Percentiles rank a stretch among this genome's conserved stretches.
phyloP scores from a whole-genome alignment of 306 rosid genomes.

The Vigna radiata region DNA sequence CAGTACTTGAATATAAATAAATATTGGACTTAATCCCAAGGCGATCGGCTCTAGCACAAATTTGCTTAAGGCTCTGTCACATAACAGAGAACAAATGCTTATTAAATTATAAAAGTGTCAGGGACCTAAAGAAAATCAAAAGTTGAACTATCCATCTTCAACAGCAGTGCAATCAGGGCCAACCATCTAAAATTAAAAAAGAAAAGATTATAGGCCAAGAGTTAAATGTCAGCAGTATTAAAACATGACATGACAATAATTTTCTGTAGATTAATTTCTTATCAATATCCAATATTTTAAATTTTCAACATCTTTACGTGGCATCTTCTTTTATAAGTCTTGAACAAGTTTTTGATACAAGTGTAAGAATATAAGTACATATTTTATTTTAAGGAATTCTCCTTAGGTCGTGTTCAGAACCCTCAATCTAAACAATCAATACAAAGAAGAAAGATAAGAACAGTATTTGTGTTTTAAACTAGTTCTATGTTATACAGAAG shows the following conservation, averaged over 20 bases:
- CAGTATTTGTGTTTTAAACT: not conserved
- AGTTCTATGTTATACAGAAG: not conserved
- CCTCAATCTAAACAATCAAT: slow-evolving; percentile 3
- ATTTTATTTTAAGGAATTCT: slow-evolving; percentile 4
- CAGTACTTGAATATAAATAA: slow-evolving; percentile 89
- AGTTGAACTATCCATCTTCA: slow-evolving; percentile 32
- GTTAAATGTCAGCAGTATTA: slow-evolving; percentile 15
- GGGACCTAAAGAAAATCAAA: slow-evolving; percentile 32
- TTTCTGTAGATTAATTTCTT: slow-evolving; percentile 19
- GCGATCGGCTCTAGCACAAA: slow-evolving; percentile 89
- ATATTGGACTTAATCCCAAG: slow-evolving; percentile 70
- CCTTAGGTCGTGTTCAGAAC: not conserved
- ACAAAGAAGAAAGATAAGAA: not conserved
- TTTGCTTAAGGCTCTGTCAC: slow-evolving; percentile 89
- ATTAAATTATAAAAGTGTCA: slow-evolving; percentile 10
- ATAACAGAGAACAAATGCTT: slow-evolving; percentile 40
- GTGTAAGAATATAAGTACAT: not conserved
- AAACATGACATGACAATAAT: not conserved
- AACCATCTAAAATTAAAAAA: not conserved
- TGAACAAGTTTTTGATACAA: not conserved
- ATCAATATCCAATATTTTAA: slow-evolving; percentile 18
- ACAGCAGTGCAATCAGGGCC: slow-evolving; percentile 30
- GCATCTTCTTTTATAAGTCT: not conserved
- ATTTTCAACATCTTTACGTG: slow-evolving; percentile 6
- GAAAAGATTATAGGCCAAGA: not conserved